These are phyloP conservation scores for Tieghemostelium lacteum DNA, from an alignment of 78 protist species.

Conservation along the genomic window DNA sequence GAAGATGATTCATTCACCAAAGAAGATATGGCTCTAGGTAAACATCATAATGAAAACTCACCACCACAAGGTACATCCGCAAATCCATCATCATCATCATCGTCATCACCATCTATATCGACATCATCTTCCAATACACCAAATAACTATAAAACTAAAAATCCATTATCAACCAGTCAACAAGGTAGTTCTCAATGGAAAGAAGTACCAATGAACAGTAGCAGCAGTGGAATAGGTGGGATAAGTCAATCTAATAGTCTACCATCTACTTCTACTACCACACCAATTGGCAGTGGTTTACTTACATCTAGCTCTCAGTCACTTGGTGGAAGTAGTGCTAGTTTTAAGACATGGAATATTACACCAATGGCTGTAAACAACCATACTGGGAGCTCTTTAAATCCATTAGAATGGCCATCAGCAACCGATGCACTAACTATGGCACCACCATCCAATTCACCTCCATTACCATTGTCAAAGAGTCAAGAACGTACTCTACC, in stretches of 20 bases:
- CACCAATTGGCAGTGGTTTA: background rate
- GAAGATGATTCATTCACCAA: conserved; percentile 90
- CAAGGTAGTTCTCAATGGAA: background rate
- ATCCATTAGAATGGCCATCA: conserved; percentile 82
- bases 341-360: conserved; percentile 69
- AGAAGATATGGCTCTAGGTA: conserved; percentile 89
- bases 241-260: too few species aligned
- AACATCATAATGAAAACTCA: background rate
- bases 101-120: background rate
- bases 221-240: too few species aligned
- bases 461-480: conserved; percentile 63
- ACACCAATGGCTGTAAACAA: background rate
- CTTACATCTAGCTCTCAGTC: background rate
- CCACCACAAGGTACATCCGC: background rate
- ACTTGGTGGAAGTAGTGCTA: background rate
- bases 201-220: conserved; percentile 11
- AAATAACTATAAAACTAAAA: background rate
- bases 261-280: conserved; percentile 11
- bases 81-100: background rate
- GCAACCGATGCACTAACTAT: conserved; percentile 55
- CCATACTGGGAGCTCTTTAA: background rate
- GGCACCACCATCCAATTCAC: conserved; percentile 39
- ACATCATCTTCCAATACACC: background rate
- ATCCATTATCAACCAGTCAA: background rate
- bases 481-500: conserved; percentile 73